Evolutionary conservation across 2,329 filamentous ascomycete species (phyloP).

Genomic region (Albifimbria verrucaria): DNA sequence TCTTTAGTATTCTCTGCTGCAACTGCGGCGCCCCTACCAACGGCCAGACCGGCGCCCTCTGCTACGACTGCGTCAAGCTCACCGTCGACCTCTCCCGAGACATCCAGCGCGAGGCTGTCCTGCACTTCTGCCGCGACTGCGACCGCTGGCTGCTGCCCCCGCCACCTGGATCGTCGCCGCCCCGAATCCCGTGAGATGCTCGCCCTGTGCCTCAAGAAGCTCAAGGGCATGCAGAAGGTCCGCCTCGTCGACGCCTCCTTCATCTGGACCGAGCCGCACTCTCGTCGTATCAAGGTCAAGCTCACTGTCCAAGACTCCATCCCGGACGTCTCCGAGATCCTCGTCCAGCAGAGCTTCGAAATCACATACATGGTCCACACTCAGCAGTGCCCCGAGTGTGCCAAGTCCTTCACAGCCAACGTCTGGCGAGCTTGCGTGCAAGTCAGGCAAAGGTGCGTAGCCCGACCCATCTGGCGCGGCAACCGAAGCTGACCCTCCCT

Average conservation of each 20-base stretch:
- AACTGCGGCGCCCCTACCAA: conserved; percentile 97
- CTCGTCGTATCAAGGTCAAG: conserved; percentile 86
- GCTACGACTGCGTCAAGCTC: conserved; percentile 93
- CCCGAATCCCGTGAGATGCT: conserved; percentile 87
- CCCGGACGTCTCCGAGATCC: conserved; percentile 49
- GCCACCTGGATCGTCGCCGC: conserved; percentile 79
- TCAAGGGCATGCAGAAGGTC: conserved; percentile 83
- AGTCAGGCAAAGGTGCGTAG: conserved; percentile 69
- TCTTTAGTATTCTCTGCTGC: conserved; percentile 75
- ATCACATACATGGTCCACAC: conserved; percentile 87
- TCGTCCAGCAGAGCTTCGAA: conserved; percentile 91
- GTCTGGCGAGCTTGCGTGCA: conserved; percentile 93
- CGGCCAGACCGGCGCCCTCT: conserved; percentile 84
- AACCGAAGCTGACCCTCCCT: not conserved
- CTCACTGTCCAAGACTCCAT: conserved; percentile 81
- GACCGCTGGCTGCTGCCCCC: conserved; percentile 91
- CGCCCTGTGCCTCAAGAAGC: conserved; percentile 83
- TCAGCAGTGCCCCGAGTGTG: conserved; percentile 93
- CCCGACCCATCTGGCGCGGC: not conserved
- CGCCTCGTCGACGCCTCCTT: conserved; percentile 94
- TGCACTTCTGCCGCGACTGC: conserved; percentile 93
- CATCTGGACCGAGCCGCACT: conserved; percentile 98
- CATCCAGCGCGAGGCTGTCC: conserved; percentile 83
- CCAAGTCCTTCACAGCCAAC: conserved; percentile 94
- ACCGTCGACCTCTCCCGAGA: conserved; percentile 90